A percentile compares a stretch with the other conserved stretches of the same genome.
Evolutionary conservation across 176 grass and related monocot species (phyloP).

Genomic region (Cenchrus purpureus): DNA sequence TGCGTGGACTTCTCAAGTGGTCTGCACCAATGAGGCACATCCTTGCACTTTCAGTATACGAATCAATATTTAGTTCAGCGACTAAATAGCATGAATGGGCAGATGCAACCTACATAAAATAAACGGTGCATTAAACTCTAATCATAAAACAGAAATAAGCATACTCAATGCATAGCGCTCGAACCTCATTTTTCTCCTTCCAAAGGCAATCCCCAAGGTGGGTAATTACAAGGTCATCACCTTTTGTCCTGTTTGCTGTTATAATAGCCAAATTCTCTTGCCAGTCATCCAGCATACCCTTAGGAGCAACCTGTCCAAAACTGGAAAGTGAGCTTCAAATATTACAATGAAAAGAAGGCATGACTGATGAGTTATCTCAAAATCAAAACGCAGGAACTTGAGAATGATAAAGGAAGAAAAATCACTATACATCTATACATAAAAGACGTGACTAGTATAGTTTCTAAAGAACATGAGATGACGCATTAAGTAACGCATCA

Average conservation of each 20-base stretch:
- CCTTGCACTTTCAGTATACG: slow-evolving; percentile 83
- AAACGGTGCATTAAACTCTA: slow-evolving; percentile 13
- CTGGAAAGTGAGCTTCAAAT: background rate
- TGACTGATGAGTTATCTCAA: background rate
- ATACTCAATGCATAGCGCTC: slow-evolving; percentile 42
- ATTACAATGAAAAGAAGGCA: background rate
- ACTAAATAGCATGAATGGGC: slow-evolving; percentile 95
- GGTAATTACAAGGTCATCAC: slow-evolving; percentile 83
- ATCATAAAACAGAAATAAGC: background rate
- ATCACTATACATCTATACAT: background rate
- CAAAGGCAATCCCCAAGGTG: slow-evolving; percentile 97
- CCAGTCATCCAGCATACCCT: slow-evolving; percentile 87
- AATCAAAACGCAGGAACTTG: background rate
- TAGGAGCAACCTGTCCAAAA: slow-evolving; percentile 42
- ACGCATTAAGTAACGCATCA: background rate
- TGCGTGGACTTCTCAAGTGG: slow-evolving; percentile 85
- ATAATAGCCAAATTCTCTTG: slow-evolving; percentile 97
- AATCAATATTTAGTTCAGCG: slow-evolving; percentile 87
- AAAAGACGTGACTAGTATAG: background rate
- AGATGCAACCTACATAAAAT: slow-evolving; percentile 73
- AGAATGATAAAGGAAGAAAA: background rate
- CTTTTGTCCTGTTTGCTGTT: slow-evolving; percentile 90
- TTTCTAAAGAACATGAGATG: background rate
- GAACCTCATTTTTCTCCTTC: slow-evolving; percentile 95
- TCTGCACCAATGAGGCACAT: slow-evolving; percentile 88